These are phyloP conservation scores for Neofusicoccum laricinum DNA, from an alignment of 2,329 filamentous ascomycete species.

Conservation along the genomic window DNA sequence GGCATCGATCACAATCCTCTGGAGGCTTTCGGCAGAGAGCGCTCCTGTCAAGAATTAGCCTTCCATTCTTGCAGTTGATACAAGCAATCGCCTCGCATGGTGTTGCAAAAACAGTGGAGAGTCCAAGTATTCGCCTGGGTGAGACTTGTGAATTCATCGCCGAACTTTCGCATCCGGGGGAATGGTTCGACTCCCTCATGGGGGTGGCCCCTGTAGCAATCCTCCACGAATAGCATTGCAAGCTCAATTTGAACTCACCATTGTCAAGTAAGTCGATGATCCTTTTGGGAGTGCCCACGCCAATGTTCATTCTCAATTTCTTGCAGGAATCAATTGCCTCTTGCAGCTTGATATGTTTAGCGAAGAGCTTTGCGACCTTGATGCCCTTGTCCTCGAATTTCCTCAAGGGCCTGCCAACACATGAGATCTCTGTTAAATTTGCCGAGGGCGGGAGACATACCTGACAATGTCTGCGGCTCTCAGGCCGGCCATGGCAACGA, in stretches of 20 bases:
- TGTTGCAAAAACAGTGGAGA: not conserved
- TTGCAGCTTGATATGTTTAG: constrained; percentile 94
- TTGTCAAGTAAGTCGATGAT: constrained; percentile 79
- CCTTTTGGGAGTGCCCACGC: constrained; percentile 83
- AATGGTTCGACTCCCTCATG: too few relatives aligned
- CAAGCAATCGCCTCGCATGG: not conserved
- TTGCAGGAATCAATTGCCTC: constrained; percentile 78
- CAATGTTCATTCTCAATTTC: constrained; percentile 70
- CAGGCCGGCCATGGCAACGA: constrained; percentile 81
- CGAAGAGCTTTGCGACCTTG: constrained; percentile 86
- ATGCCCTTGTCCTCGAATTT: constrained; percentile 77
- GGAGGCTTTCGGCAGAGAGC: constrained; percentile 66
- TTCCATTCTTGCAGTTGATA: not conserved
- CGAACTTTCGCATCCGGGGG: too few relatives aligned
- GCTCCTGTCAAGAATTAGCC: constrained; percentile 50
- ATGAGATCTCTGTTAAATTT: constrained; percentile 16
- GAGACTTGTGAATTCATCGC: too few relatives aligned
- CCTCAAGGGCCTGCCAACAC: constrained; percentile 56
- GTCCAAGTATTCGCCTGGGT: not conserved
- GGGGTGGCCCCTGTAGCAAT: too few relatives aligned
- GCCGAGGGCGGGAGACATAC: constrained; percentile 37
- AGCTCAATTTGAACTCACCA: constrained; percentile 49
- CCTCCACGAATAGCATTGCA: too few relatives aligned
- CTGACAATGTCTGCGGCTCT: constrained; percentile 81
- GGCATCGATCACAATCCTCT: constrained; percentile 82